Evolutionary conservation across 78 protist species (phyloP).

Genomic region (Guillardia theta): DNA sequence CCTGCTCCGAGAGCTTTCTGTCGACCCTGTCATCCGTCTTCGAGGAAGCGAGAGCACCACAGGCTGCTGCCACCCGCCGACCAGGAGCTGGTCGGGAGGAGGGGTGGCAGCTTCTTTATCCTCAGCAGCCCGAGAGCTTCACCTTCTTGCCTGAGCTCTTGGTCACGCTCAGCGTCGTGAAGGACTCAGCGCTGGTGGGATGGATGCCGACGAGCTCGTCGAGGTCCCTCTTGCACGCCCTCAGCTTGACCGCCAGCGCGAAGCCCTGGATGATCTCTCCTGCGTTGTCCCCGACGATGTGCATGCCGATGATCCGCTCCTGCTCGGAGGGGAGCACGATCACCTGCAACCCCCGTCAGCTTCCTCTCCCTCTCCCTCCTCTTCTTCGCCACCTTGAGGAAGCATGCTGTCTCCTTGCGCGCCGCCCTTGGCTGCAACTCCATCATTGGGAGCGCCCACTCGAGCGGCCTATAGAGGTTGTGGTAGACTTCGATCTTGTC

Average conservation of each 20-base stretch:
- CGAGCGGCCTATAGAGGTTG: neutral
- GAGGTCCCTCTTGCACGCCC: neutral
- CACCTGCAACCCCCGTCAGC: neutral
- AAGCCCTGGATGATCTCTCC: slow-evolving; percentile 12
- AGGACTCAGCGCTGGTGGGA: slow-evolving; percentile 84
- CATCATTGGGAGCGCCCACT: neutral
- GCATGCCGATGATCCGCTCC: neutral
- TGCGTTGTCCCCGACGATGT: neutral
- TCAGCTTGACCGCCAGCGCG: neutral
- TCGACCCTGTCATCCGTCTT: too few relatives aligned
- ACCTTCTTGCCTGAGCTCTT: slow-evolving; percentile 58
- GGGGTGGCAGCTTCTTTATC: neutral
- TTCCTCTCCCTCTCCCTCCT: neutral
- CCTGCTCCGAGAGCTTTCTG: too few relatives aligned
- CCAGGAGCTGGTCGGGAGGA: too few relatives aligned
- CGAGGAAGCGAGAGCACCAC: too few relatives aligned
- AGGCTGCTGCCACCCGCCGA: too few relatives aligned
- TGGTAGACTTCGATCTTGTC: slow-evolving; percentile 74
- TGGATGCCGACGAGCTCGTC: slow-evolving; percentile 93
- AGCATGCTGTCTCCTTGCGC: too few relatives aligned
- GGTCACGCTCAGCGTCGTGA: slow-evolving; percentile 70
- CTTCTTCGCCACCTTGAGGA: neutral
- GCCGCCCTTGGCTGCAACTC: neutral
- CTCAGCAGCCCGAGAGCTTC: neutral
- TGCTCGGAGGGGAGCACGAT: neutral